phyloP scores from a whole-genome alignment of 768 basidiomycete genomes.

The Suillus subluteus region DNA sequence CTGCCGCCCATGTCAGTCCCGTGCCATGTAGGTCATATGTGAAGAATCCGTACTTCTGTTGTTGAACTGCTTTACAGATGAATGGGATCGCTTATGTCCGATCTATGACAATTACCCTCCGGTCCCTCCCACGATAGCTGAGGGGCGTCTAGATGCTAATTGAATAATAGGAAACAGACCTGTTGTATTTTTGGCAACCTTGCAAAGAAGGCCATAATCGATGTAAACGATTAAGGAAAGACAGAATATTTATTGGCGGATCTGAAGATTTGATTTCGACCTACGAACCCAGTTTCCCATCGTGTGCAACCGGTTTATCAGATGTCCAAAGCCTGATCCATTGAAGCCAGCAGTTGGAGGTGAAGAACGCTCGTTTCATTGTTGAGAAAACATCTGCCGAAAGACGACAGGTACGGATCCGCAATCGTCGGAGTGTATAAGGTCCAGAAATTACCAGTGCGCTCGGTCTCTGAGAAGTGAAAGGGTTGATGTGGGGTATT shows the following conservation, averaged over 20 bases:
- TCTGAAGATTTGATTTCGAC: neutral
- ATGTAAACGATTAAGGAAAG: neutral
- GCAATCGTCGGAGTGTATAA: neutral
- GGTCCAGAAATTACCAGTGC: too few species aligned
- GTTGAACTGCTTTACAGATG: conserved; percentile 14
- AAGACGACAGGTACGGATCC: neutral
- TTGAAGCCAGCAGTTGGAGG: neutral
- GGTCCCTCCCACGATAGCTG: neutral
- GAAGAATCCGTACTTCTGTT: neutral
- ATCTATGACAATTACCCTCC: conserved; percentile 7
- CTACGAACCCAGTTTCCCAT: neutral
- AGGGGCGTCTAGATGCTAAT: neutral
- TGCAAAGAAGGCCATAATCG: neutral
- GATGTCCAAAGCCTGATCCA: neutral
- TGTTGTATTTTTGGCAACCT: neutral
- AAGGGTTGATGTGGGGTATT: neutral
- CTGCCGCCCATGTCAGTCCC: neutral
- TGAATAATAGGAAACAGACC: neutral
- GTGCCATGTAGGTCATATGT: neutral
- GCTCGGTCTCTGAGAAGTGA: too few species aligned
- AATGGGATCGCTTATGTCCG: conserved; percentile 32
- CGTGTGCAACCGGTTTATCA: neutral
- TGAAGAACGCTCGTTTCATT: too few species aligned
- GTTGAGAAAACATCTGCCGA: neutral
- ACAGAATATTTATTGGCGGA: neutral